Base-by-base conservation (phyloP, 129 eudicot genomes). In the Ambrosia artemisiifolia region DNA sequence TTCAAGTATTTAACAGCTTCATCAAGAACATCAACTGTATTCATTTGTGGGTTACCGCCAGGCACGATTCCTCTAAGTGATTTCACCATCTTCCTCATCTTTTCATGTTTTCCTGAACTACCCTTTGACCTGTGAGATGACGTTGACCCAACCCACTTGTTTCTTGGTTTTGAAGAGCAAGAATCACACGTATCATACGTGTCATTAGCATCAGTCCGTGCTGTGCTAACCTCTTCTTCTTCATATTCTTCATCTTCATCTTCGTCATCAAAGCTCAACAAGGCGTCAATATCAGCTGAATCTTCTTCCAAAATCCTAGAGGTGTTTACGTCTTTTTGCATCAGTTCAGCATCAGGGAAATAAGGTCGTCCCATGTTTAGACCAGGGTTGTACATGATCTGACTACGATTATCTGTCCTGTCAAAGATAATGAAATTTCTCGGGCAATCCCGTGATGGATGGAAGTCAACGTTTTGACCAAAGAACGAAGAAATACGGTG, bases 1-100 rank as follows among this genome's bases (percentile, higher is more conserved):
- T 91, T 91, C 30, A 91, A 92, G 74, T 88, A 86, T 57, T 85
- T 76, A 14, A 91, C 97, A 72, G 95, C 95, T 82, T 91, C 97
- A 80, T 91, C 97, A 78, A 91, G 86, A 78, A 91, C 92, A 50
- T 76, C 77, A 17, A 78, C 88, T 2, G 86, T 79, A 66, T 85
- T 88, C 97, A 91, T 88, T 42, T 72, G 69, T 18, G 49, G 57
- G 9, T 84, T 78, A 18, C 90, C 89, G 66, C 90, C 88, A n/a
- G 95, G 97, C n/a, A 91, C 83, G 20, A 91, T 91, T 18, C 88
- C 86, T 80, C 79, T 77, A 38, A 91, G 74, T 2, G 86, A 84
- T 71, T 80, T 91, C 51, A 88, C 90, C 92, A 85, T 91, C 66
- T 88, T 88, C 80, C 74, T 84, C 83, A 88, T 73, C 72, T 81